Base-by-base conservation (phyloP, 768 basidiomycete genomes). In the Boletales sp. region DNA sequence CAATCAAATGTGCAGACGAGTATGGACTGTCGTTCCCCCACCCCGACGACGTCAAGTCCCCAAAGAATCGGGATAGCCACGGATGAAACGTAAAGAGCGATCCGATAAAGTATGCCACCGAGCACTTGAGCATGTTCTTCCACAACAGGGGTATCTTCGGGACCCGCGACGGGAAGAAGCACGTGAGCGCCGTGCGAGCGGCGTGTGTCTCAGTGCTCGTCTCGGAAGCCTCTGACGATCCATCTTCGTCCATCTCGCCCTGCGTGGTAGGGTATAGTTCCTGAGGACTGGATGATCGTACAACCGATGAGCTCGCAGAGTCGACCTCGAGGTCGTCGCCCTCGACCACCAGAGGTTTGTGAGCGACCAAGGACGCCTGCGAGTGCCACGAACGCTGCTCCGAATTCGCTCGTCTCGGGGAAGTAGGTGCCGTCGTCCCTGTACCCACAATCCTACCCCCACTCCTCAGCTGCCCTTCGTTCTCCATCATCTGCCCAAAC, bases 81-180 rank as follows among this genome's bases (percentile, higher is more conserved):
- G 89, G 84, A 4, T 83, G 83, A 63, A 92, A 98, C 2, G 97
- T 99, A 77, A 98, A 99, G 11, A 97, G 74, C 0, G 90, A 92
- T 5, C 79, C 94, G 46, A 97, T 69, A 56, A 91, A 82, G 68
- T 99, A 99, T 0, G 94, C 89, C 15, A 97, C 73, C 2, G 85
- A 79, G 70, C 97, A 99, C 71, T 98, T 97, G 55, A 95, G 69
- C 39, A 97, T 80, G 61, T 90, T 91, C 36, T 80, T 78, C 49
- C 83, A 75, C 27, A 85, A 52, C 15, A 77, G 55, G 3, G 84
- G 69, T 32, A 86, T 55, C 12, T 68, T 53, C 5, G 77, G 76
- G 35, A 71, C 40, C 17, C 54, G 58, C 7, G 45, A 19, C 10
- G 53, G 53, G 14, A 49, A 38, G 51, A 58, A 50, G n/a, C 53